Base-by-base conservation (phyloP, 23 red algal genomes). In the Gracilaria vermiculophylla region DNA sequence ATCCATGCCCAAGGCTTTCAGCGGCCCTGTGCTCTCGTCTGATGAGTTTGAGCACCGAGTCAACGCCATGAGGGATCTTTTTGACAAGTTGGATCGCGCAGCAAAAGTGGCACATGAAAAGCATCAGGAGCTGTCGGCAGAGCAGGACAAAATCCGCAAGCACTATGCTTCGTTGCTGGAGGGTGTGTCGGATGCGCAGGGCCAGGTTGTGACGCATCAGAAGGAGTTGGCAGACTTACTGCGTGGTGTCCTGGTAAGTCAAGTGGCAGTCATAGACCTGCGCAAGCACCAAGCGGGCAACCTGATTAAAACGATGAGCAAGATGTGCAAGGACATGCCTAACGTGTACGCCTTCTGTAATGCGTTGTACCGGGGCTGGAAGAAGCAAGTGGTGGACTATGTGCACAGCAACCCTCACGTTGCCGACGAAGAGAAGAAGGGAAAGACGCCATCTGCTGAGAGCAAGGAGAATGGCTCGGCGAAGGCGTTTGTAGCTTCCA, bases 271-370 rank as follows among this genome's bases (percentile, higher is more conserved):
- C 16, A 34, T 45, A 3, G 84, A 66, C 31, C 56, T 88, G 28
- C 84, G 84, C 49, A 70, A 62, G 19, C 84, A 88, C 27, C 62
- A 78, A 23, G 84, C 84, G 36, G 84, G 84, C 20, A 77, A 76
- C 53, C 66, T 88, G 20, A 49, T 88, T 33, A 58, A 54, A 19
- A 78, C 60, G 13, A 62, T 88, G 53, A 69, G 84, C 39, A 88
- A 77, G 84, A 73, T 27, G 50, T 88, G 67, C 57, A 88, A 76
- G 53, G 69, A 58, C 17, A 88, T 88, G 84, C 67, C 69, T 8
- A 40, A 61, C 44, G 49, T 88, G 44, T 48, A 10, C 27, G 54
- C 53, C 2, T 62, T 55, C 21, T 88, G 84, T 31, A 42, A 50
- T 23, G 52, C 37, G 3, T 55, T 88, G 15, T 77, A 62, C 43